Percentiles rank a stretch among this genome's conserved stretches.
Evolutionary conservation across 257 asterid species (phyloP).

Genomic region (Penstemon newberryi): DNA sequence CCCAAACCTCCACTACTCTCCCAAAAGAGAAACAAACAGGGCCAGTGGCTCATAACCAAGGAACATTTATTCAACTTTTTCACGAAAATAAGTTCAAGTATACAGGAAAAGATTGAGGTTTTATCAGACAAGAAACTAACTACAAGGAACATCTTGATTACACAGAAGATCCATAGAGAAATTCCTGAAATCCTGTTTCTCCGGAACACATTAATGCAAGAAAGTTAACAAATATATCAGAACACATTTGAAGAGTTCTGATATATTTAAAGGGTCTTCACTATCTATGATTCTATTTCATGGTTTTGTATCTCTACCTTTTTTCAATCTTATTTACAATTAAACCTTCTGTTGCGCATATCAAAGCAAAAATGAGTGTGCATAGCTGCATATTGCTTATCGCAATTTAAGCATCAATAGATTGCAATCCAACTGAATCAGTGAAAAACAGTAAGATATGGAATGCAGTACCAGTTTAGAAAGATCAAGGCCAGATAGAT

Average conservation of each 20-base stretch:
- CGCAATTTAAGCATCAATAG: constrained; percentile 2
- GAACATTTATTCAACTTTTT: neutral
- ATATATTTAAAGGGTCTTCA: constrained; percentile 3
- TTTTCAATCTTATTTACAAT: neutral
- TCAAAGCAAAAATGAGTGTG: constrained; percentile 8
- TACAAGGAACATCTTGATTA: constrained; percentile 1
- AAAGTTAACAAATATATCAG: constrained; percentile 17
- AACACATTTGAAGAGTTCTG: neutral
- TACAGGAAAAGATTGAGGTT: constrained; percentile 3
- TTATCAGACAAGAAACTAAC: constrained; percentile 5
- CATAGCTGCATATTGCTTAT: neutral
- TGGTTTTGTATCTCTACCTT: neutral
- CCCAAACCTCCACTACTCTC: too few relatives aligned
- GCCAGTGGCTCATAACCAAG: neutral
- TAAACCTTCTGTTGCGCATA: neutral
- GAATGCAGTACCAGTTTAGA: constrained; percentile 70
- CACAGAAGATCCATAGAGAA: constrained; percentile 4
- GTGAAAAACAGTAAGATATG: constrained; percentile 18
- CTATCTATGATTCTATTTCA: constrained; percentile 8
- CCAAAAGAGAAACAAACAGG: too few relatives aligned
- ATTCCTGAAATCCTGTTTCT: constrained; percentile 18
- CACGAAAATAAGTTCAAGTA: neutral
- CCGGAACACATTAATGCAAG: constrained; percentile 5
- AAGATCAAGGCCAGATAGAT: constrained; percentile 90
- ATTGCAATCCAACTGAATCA: constrained; percentile 18